Conservation (phyloP, 306 rosid species). For the Parietaria judaica region DNA sequence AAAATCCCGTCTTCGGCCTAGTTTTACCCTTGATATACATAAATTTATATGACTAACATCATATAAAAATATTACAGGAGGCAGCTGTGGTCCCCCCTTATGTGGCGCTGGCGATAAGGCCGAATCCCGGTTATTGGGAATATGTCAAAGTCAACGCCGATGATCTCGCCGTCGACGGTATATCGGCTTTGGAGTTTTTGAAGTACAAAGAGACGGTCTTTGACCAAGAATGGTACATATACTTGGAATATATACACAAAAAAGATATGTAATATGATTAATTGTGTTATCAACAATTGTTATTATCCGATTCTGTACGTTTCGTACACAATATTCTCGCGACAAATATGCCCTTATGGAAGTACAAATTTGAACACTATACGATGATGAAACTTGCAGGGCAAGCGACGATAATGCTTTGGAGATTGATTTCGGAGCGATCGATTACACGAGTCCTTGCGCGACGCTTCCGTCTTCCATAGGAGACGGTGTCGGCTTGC, state of each 20-base stretch:
- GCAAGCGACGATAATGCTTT: conserved; percentile 38
- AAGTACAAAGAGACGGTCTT: conserved; percentile 34
- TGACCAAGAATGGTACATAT: conserved; percentile 30
- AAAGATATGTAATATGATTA: too few relatives aligned
- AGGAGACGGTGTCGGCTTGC: conserved; percentile 33
- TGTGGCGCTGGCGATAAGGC: conserved; percentile 35
- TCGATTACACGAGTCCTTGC: conserved; percentile 32
- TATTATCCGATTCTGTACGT: too few relatives aligned
- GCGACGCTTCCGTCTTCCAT: conserved; percentile 35
- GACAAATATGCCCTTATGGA: too few relatives aligned
- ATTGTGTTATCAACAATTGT: too few relatives aligned
- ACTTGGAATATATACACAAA: too few relatives aligned
- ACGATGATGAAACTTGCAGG: conserved; percentile 21
- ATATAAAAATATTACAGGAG: conserved; percentile 25
- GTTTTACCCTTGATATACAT: too few relatives aligned
- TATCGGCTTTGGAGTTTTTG: conserved; percentile 28
- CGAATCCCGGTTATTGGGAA: conserved; percentile 42
- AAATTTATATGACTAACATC: too few relatives aligned
- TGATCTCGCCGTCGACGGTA: conserved; percentile 26
- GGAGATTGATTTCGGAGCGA: conserved; percentile 37
- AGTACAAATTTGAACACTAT: too few relatives aligned
- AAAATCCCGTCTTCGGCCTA: too few relatives aligned
- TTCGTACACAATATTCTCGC: too few relatives aligned
- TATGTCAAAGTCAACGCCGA: conserved; percentile 31
- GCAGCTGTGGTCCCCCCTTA: conserved; percentile 43